phyloP scores from a whole-genome alignment of 345 rosid species.

The Ceriops tagal region DNA sequence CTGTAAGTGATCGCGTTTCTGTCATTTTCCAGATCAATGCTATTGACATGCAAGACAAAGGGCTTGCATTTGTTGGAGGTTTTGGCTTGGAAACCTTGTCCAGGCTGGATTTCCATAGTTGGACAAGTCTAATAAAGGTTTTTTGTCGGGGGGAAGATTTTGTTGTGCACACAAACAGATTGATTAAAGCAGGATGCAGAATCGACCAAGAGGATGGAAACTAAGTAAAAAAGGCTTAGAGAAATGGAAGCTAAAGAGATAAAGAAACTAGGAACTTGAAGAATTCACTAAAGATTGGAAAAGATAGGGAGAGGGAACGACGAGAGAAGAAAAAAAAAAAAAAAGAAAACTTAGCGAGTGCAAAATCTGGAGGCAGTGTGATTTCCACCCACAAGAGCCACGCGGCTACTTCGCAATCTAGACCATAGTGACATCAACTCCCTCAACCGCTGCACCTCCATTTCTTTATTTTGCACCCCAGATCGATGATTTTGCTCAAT shows the following conservation, averaged over 20 bases:
- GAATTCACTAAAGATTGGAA: neutral
- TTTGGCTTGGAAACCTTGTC: slow-evolving; percentile 36
- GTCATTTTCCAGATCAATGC: slow-evolving; percentile 8
- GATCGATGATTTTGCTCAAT: neutral
- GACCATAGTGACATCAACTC: slow-evolving; percentile 56
- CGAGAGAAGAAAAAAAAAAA: slow-evolving; percentile 3
- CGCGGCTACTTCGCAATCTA: slow-evolving; percentile 39
- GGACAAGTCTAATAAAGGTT: too few species aligned
- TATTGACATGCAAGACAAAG: slow-evolving; percentile 7
- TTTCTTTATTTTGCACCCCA: slow-evolving; percentile 16
- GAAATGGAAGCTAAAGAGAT: neutral
- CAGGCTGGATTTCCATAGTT: slow-evolving; percentile 38
- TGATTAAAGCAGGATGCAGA: too few species aligned
- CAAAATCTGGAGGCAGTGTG: slow-evolving; percentile 86
- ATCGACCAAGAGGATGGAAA: too few species aligned
- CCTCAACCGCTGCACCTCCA: slow-evolving; percentile 61
- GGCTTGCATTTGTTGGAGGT: slow-evolving; percentile 22
- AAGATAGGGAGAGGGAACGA: slow-evolving; percentile 15
- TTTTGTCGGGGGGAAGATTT: too few species aligned
- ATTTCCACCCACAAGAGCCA: slow-evolving; percentile 81
- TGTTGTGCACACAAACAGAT: too few species aligned
- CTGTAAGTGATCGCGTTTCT: slow-evolving; percentile 25
- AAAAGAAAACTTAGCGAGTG: slow-evolving; percentile 49
- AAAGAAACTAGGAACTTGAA: neutral
- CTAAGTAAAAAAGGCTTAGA: neutral